Percentiles rank a stretch among this genome's conserved stretches.
Evolutionary conservation across 2,329 filamentous ascomycete species (phyloP).

Genomic region (Xylaria sp.): DNA sequence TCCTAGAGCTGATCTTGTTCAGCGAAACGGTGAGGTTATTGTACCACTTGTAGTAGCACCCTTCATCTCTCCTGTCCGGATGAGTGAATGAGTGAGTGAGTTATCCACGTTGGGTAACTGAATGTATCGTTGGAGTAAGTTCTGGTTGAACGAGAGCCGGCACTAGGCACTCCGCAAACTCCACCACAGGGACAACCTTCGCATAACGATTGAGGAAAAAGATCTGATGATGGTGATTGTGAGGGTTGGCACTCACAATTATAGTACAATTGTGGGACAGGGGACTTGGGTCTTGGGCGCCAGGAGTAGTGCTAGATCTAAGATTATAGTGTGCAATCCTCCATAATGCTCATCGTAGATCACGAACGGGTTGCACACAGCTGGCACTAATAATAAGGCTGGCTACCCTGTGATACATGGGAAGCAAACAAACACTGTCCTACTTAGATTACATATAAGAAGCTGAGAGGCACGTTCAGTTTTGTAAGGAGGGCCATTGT

Average conservation of each 20-base stretch:
- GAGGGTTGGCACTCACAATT: background rate
- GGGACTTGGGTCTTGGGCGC: background rate
- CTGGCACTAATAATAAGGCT: background rate
- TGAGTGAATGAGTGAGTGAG: background rate
- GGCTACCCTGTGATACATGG: background rate
- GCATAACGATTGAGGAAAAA: slow-evolving; percentile 2
- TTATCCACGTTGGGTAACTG: background rate
- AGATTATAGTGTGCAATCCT: background rate
- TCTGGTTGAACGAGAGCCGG: background rate
- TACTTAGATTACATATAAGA: slow-evolving; percentile 17
- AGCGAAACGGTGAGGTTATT: background rate
- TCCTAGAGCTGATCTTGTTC: background rate
- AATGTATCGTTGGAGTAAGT: background rate
- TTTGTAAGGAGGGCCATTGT: background rate
- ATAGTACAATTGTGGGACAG: background rate
- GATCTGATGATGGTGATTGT: slow-evolving; percentile 10
- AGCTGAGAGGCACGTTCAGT: background rate
- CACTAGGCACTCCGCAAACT: slow-evolving; percentile 8
- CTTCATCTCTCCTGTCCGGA: background rate
- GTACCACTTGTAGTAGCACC: background rate
- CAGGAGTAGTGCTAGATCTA: slow-evolving; percentile 1
- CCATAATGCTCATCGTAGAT: background rate
- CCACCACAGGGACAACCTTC: slow-evolving; percentile 4
- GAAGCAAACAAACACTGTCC: background rate
- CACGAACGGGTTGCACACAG: background rate